These are phyloP conservation scores for Ceratocystis papillata DNA, from an alignment of 2,329 filamentous ascomycete genomes.

Conservation along the genomic window DNA sequence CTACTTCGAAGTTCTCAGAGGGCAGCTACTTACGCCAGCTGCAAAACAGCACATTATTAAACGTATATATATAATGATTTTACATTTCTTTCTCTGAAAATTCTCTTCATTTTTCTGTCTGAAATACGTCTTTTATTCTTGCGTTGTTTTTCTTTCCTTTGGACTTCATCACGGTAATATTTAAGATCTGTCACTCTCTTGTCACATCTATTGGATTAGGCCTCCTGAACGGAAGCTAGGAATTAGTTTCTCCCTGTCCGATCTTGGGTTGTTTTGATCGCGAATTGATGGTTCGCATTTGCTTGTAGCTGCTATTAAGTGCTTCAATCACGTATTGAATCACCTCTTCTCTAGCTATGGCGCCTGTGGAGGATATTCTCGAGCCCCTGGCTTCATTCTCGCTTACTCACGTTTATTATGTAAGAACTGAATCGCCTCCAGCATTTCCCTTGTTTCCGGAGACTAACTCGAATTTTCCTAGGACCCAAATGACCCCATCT, in stretches of 20 bases:
- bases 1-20: too few relatives aligned
- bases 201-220: too few relatives aligned
- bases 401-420: slow-evolving; percentile 92
- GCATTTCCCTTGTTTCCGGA: slow-evolving; percentile 10
- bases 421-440: slow-evolving; percentile 34
- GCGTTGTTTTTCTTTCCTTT: background rate
- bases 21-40: background rate
- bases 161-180: too few relatives aligned
- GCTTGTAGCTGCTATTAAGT: background rate
- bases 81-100: background rate
- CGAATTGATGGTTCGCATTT: background rate
- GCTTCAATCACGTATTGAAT: background rate
- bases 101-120: background rate
- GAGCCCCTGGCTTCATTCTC: slow-evolving; percentile 73
- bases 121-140: background rate
- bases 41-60: background rate
- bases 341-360: slow-evolving; percentile 8
- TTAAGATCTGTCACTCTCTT: too few relatives aligned
- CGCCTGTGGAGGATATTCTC: slow-evolving; percentile 13
- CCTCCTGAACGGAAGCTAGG: too few relatives aligned
- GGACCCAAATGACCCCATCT: slow-evolving; percentile 77
- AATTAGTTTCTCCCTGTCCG: too few relatives aligned
- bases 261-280: too few relatives aligned
- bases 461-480: slow-evolving; percentile 13
- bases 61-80: background rate